Base-by-base conservation (phyloP, 495 filamentous ascomycete species). In the Daldinia vernicosa region DNA sequence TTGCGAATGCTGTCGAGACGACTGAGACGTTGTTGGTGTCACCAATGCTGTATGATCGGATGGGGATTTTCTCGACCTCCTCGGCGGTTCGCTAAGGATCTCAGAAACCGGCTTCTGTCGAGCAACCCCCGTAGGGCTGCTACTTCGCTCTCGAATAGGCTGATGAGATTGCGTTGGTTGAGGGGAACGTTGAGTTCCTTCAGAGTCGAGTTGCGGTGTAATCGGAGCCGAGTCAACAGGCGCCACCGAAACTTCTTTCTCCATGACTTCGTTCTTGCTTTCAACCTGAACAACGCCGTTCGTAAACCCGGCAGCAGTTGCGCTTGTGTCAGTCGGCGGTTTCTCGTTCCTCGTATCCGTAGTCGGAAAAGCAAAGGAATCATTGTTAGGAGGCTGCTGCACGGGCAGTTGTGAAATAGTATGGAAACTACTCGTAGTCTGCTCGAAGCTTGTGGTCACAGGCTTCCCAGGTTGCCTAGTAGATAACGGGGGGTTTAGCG, bases 31-130 rank as follows among this genome's bases (percentile, higher is more conserved):
- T 61, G 79, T 80, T 72, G 82, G 74, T 1, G 78, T 79, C 15
- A 78, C 69, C 43, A 72, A 78, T n/a, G 77, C 74, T 47, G 56
- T 69, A n/a, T 75, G 78, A 57, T 70, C 59, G 19, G 71, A 71
- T 45, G 75, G 68, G 64, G 74, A 73, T 35, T 75, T 60, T 26
- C 62, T 82, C 75, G 62, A 62, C 8, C 80, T 74, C 63, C 84
- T 86, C 4, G 87, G 87, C 11, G 83, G 84, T 75, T 91, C 89
- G 22, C 89, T 87, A 9, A 93, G 79, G 26, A 92, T 91, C 69
- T 93, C 91, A 14, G 89, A 89, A 11, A 92, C 89, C 26, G 89
- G 90, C 72, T 91, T 93, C 56, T 92, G 89, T 32, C 86, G 84
- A 89, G 91, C 28, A 85, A 89, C 58, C 89, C 86, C 73, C 86